Evolutionary conservation across 1,139 yeast genomes (phyloP).

Genomic region (Hemisphaericaspora subhashii): DNA sequence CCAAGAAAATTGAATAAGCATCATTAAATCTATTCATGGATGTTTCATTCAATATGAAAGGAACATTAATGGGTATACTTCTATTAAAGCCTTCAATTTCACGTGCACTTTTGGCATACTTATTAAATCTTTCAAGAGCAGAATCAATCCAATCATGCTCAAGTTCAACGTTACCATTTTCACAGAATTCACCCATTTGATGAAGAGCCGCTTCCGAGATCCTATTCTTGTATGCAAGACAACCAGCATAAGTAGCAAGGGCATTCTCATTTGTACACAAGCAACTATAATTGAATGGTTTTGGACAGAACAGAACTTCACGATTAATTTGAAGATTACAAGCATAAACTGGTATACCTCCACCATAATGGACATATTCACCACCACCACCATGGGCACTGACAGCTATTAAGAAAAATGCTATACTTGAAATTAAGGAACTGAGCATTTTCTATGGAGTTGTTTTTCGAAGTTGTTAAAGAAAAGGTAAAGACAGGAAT

Average conservation of each 20-base stretch:
- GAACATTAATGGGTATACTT: slow-evolving; percentile 20
- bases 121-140: slow-evolving; percentile 19
- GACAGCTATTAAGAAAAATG: neutral
- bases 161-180: slow-evolving; percentile 14
- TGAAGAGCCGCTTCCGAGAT: neutral
- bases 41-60: slow-evolving; percentile 21
- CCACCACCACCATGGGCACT: neutral
- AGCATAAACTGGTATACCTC: slow-evolving; percentile 12
- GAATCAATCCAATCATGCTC: slow-evolving; percentile 18
- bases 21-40: slow-evolving; percentile 15
- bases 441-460: no score
- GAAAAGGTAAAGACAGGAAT: neutral
- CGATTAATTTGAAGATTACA: slow-evolving; percentile 18
- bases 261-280: slow-evolving; percentile 15
- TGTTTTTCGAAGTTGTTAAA: neutral
- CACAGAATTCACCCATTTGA: slow-evolving; percentile 14
- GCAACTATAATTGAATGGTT: slow-evolving; percentile 10
- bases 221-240: slow-evolving; percentile 11
- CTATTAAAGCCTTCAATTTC: slow-evolving; percentile 25
- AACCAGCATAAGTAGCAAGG: slow-evolving; percentile 20
- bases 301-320: slow-evolving; percentile 4
- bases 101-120: slow-evolving; percentile 18
- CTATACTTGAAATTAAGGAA: neutral
- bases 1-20: slow-evolving; percentile 18
- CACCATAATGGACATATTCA: slow-evolving; percentile 5